These are phyloP conservation scores for Cladosporium oxysporum DNA, from an alignment of 2,329 filamentous ascomycete species.

Conservation along the genomic window DNA sequence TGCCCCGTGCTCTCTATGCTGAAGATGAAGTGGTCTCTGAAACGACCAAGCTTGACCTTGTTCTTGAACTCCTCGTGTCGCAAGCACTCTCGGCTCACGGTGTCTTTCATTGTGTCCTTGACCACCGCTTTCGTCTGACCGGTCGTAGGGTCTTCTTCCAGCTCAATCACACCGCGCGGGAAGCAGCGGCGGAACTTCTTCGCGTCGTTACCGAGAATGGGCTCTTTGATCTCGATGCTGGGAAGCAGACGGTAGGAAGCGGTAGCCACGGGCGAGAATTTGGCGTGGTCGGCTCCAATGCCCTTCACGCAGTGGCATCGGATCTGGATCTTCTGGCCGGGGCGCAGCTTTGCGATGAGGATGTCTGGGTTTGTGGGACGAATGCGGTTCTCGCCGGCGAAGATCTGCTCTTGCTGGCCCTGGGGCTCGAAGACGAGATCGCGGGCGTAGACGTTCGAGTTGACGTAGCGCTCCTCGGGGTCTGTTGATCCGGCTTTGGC, in stretches of 20 bases:
- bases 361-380: constrained; percentile 86
- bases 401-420: constrained; percentile 69
- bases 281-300: constrained; percentile 89
- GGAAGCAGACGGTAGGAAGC: constrained; percentile 91
- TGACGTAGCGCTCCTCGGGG: constrained; percentile 78
- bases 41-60: constrained; percentile 89
- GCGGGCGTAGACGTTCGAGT: constrained; percentile 65
- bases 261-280: constrained; percentile 94
- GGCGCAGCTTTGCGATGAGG: constrained; percentile 88
- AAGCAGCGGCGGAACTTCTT: constrained; percentile 90
- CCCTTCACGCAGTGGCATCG: constrained; percentile 95
- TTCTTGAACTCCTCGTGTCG: constrained; percentile 90
- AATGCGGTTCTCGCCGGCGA: constrained; percentile 64
- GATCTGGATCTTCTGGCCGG: constrained; percentile 82
- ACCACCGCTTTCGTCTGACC: constrained; percentile 89
- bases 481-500: constrained; percentile 74
- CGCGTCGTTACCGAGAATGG: constrained; percentile 84
- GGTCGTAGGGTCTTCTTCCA: constrained; percentile 68
- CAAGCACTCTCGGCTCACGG: constrained; percentile 88
- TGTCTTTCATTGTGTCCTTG: constrained; percentile 85
- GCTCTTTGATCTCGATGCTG: constrained; percentile 77
- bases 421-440: constrained; percentile 72
- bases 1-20: constrained; percentile 92
- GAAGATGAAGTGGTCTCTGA: constrained; percentile 97
- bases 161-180: constrained; percentile 78